phyloP scores from a whole-genome alignment of 441 rosid genomes.

The Dalechampia spathulata region DNA sequence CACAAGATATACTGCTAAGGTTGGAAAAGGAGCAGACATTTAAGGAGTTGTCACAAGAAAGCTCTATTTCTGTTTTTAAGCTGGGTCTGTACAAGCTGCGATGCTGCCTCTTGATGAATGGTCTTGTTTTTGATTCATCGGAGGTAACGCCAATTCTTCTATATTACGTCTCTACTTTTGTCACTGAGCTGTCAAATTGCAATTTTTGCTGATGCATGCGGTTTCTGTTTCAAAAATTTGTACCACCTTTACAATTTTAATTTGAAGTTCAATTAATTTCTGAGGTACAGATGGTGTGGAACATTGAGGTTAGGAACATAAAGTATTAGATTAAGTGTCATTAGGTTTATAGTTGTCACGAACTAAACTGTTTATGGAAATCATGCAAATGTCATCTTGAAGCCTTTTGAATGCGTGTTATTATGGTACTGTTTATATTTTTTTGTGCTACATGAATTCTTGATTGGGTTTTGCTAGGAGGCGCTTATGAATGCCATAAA shows the following conservation, averaged over 20 bases:
- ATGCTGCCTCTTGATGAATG: constrained; percentile 90
- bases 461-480: constrained; percentile 41
- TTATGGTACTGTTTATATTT: background rate
- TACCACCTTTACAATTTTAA: no score
- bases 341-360: no score
- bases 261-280: no score
- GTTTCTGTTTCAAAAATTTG: no score
- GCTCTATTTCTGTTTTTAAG: constrained; percentile 83
- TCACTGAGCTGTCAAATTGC: background rate
- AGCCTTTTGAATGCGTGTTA: background rate
- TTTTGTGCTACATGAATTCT: background rate
- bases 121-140: constrained; percentile 78
- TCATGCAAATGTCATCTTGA: no score
- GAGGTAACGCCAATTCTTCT: constrained; percentile 53
- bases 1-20: constrained; percentile 80
- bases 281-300: no score
- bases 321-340: no score
- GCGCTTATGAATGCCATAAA: constrained; percentile 91
- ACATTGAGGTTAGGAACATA: no score
- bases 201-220: no score
- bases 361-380: no score
- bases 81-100: constrained; percentile 75
- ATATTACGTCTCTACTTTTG: background rate
- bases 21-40: constrained; percentile 67
- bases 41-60: constrained; percentile 56